phyloP scores from a whole-genome alignment of 1,284 basidiomycete genomes.

The Hemileia vastatrix region DNA sequence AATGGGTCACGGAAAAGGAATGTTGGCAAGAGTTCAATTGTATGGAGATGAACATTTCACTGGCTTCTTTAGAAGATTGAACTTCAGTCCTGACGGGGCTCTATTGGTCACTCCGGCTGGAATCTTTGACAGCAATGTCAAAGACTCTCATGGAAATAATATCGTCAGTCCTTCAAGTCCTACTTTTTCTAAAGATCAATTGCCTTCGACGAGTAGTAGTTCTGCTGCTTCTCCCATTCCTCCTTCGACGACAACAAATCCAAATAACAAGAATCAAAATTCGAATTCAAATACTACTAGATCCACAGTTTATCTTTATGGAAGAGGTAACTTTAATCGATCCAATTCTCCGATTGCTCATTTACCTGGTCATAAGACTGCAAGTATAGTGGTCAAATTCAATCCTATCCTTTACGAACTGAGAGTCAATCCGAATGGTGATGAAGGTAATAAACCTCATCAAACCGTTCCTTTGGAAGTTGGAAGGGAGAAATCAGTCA shows the following conservation, averaged over 20 bases:
- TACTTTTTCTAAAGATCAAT: neutral
- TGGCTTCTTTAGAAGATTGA: conserved; percentile 41
- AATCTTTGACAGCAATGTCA: conserved; percentile 26
- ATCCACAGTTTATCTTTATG: conserved; percentile 41
- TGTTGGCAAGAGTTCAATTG: no score
- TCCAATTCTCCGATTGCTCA: conserved; percentile 38
- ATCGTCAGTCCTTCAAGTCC: conserved; percentile 23
- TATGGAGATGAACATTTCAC: conserved; percentile 43
- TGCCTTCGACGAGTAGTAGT: neutral
- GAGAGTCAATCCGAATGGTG: no score
- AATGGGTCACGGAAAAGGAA: neutral
- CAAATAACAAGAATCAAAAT: neutral
- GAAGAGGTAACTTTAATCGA: conserved; percentile 32
- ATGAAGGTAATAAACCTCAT: conserved; percentile 30
- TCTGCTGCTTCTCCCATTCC: no score
- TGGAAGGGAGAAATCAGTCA: conserved; percentile 35
- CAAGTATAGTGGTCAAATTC: conserved; percentile 38
- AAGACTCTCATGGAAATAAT: neutral
- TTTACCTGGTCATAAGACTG: conserved; percentile 41
- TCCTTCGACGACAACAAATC: conserved; percentile 14
- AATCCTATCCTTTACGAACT: conserved; percentile 43
- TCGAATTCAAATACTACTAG: conserved; percentile 1
- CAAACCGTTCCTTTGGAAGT: conserved; percentile 37
- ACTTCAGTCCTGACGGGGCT: conserved; percentile 40
- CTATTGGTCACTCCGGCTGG: conserved; percentile 41